Evolutionary conservation across 441 rosid species (phyloP).

Genomic region (Oxalis stricta): DNA sequence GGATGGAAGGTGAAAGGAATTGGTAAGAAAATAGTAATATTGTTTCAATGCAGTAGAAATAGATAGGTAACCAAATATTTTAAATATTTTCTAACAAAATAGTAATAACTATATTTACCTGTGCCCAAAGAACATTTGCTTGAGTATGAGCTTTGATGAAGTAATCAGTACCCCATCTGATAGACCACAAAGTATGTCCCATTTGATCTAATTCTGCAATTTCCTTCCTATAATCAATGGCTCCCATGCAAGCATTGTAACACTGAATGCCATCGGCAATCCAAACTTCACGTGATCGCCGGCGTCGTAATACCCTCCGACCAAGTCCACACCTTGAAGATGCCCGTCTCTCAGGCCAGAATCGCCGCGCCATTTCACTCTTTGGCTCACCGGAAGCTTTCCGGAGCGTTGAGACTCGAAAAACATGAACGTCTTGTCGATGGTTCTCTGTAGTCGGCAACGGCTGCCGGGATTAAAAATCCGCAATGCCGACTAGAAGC

Average conservation of each 20-base stretch:
- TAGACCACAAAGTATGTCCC: slow-evolving; percentile 44
- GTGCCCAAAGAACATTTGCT: slow-evolving; percentile 66
- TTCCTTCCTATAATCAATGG: slow-evolving; percentile 46
- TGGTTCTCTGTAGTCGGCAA: slow-evolving; percentile 51
- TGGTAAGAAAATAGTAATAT: too few species aligned
- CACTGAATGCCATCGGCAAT: slow-evolving; percentile 68
- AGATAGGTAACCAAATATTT: slow-evolving; percentile 4
- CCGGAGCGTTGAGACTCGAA: slow-evolving; percentile 84
- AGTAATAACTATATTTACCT: slow-evolving; percentile 15
- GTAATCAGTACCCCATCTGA: slow-evolving; percentile 80
- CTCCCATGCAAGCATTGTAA: slow-evolving; percentile 79
- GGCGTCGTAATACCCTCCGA: slow-evolving; percentile 86
- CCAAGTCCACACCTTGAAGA: slow-evolving; percentile 61
- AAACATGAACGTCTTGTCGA: slow-evolving; percentile 59
- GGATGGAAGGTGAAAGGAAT: too few species aligned
- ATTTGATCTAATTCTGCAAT: slow-evolving; percentile 42
- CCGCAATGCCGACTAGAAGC: slow-evolving; percentile 14
- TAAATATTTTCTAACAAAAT: not conserved
- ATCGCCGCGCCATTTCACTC: slow-evolving; percentile 66
- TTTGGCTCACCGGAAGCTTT: slow-evolving; percentile 32
- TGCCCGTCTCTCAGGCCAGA: slow-evolving; percentile 70
- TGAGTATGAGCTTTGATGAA: slow-evolving; percentile 63
- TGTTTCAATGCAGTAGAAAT: not conserved
- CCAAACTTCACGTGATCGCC: slow-evolving; percentile 94
- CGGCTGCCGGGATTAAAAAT: slow-evolving; percentile 12